Base-by-base conservation (phyloP, 306 rosid genomes). In the Acacia acuminata region DNA sequence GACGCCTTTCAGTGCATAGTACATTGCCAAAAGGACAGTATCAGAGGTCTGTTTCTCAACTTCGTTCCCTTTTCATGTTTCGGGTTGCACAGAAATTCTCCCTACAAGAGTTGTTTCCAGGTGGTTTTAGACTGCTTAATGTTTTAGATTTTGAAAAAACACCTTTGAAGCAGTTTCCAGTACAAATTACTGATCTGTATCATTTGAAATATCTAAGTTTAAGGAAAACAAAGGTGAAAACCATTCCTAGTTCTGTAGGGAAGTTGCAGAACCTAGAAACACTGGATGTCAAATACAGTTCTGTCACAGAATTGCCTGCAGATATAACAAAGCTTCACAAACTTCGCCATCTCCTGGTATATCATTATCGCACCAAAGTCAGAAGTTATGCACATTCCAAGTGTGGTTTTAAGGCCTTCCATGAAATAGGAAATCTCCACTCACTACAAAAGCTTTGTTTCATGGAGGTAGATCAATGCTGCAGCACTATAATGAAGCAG, bases 41-140 rank as follows among this genome's bases (percentile, higher is more conserved):
- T 60, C 87, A 78, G 9, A 83, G 88, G 85, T 77, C 78, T 40
- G 85, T 74, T 47, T 82, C 86, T 44, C 89, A 84, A 75, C 92
- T 90, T 53, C 94, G 94, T 63, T 90, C 96, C 25, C 84, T 90
- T 85, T 85, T 90, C 36, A 67, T 83, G 82, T 92, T 92, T 66
- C 69, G 83, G 4, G 85, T 82, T 44, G 75, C 17, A 43, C 89
- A 90, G 78, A 81, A 76, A 44, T 56, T 87, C n/a, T 64, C 79
- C 65, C 82, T 85, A 2, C 61, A 80, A 22, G 72, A 34, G 60
- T 66, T 86, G 73, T 88, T 88, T 48, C 86, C 86, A 3, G 80
- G 84, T 0, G 87, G 87, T 67, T 85, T 83, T 60, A 88, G 67
- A 79, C 81, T 88, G 56, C 89, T 88, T 4, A 6, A 81, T 71